Evolutionary conservation across 1,139 yeast genomes (phyloP), one percentile per base, ranked within the genome.

Genomic region (Kurtzmaniella quercitrusa): DNA sequence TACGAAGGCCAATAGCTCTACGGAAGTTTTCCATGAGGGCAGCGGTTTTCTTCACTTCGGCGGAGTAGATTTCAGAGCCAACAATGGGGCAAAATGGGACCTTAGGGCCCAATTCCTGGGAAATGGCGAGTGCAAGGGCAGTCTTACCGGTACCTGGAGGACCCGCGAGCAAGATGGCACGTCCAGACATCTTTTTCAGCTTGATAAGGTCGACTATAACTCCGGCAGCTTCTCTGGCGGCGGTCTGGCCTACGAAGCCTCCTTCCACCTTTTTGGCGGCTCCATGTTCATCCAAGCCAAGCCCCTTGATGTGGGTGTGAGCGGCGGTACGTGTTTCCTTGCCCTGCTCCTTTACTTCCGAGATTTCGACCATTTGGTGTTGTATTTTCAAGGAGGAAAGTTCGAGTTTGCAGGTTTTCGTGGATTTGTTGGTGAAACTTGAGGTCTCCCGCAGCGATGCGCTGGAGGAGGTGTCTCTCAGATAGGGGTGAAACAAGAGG

Each of bases 121-220:
- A 88, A 46, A 94, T 84, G 1, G 98, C 98, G 47, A 94, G 70
- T 0, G 98, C 98, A 58, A 93, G 74, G 0, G 98, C 98, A 1
- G 98, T 93, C 66, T 93, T 93, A 59, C 98, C 98, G 3, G 98
- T 91, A 3, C 98, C 98, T 15, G 98, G 98, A 3, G 96, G 95
- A 48, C 98, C 98, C 0, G 98, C 98, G 44, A 93, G 73, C 49
- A 93, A 68, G 40, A 93, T 82, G n/a, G 98, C 98, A 61, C 90
- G 88, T 24, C 98, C 98, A 45, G 95, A 85, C 88, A 93, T 85
- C 63, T 85, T 90, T 60, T 88, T 89, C 34, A 93, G 85, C 66
- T 90, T 91, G 68, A 93, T 90, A 58, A 93, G 73, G 65, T 93
- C 98, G 33, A 93, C 98, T 51, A 93, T 79, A 43, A 94, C 84